Percentiles rank a stretch among this genome's conserved stretches.
Evolutionary conservation across 23 red algal species (phyloP).

Genomic region (Gracilaria gracilis): DNA sequence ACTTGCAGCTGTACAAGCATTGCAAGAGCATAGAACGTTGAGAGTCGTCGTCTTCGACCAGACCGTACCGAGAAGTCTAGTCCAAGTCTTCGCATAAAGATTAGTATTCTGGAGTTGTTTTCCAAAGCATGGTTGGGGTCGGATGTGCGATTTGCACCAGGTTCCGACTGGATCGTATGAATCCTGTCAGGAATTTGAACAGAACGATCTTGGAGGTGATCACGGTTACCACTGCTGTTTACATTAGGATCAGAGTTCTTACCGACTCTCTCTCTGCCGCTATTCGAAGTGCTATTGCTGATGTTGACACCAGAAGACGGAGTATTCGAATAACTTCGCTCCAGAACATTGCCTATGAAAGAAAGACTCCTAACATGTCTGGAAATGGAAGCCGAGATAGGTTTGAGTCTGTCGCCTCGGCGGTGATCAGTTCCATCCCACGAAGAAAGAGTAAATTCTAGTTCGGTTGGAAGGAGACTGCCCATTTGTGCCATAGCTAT

Average conservation of each 20-base stretch:
- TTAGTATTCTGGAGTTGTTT: neutral
- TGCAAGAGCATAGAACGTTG: slow-evolving; percentile 45
- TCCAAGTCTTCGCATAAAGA: slow-evolving; percentile 28
- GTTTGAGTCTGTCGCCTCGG: slow-evolving; percentile 1
- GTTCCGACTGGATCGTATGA: neutral
- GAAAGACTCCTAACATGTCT: neutral
- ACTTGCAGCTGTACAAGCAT: slow-evolving; percentile 57
- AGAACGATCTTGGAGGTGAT: neutral
- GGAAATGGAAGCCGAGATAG: neutral
- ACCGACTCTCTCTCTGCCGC: neutral
- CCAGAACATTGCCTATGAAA: neutral
- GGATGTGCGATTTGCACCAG: neutral
- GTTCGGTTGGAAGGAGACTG: slow-evolving; percentile 42
- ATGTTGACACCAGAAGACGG: neutral
- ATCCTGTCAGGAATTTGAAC: neutral
- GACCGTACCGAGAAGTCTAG: slow-evolving; percentile 40
- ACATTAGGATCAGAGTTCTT: neutral
- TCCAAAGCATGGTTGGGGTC: neutral
- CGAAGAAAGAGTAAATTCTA: slow-evolving; percentile 59
- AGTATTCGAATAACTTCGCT: neutral
- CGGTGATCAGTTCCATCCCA: slow-evolving; percentile 47
- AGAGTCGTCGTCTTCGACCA: slow-evolving; percentile 27
- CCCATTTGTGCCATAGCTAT: slow-evolving; percentile 57
- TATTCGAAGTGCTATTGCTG: slow-evolving; percentile 9
- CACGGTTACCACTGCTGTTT: neutral